phyloP scores from a whole-genome alignment of 1,284 basidiomycete species.

The Phaffia rhodozyma region DNA sequence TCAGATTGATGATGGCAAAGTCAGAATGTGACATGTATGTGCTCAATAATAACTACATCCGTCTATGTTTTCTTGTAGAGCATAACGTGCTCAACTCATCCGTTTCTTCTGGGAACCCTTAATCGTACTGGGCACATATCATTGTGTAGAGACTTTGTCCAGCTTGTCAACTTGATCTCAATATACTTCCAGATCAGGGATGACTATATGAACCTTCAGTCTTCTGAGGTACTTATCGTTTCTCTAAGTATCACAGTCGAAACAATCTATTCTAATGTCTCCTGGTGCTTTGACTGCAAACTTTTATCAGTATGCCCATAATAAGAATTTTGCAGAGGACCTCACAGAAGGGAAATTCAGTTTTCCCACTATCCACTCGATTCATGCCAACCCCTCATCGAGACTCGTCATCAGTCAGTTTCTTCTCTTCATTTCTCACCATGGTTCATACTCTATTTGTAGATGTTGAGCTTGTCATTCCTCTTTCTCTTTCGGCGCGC shows the following conservation, averaged over 20 bases:
- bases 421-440: not conserved
- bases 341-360: constrained; percentile 93
- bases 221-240: constrained; percentile 49
- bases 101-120: not conserved
- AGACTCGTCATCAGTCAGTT: constrained; percentile 66
- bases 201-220: constrained; percentile 93
- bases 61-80: not conserved
- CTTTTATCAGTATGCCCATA: constrained; percentile 56
- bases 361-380: constrained; percentile 83
- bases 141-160: constrained; percentile 62
- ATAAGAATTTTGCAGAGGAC: constrained; percentile 93
- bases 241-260: not conserved
- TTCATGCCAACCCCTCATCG: constrained; percentile 60
- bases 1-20: constrained; percentile 89
- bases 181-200: constrained; percentile 94
- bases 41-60: constrained; percentile 24
- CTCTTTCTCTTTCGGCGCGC: not conserved
- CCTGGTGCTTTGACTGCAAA: not conserved
- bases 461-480: not conserved
- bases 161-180: constrained; percentile 86
- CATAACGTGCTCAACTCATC: not conserved
- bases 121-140: too few species aligned
- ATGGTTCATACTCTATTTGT: not conserved
- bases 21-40: constrained; percentile 47
- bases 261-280: not conserved